phyloP scores from a whole-genome alignment of 75 land plant genomes.

The Sequoiadendron giganteum region DNA sequence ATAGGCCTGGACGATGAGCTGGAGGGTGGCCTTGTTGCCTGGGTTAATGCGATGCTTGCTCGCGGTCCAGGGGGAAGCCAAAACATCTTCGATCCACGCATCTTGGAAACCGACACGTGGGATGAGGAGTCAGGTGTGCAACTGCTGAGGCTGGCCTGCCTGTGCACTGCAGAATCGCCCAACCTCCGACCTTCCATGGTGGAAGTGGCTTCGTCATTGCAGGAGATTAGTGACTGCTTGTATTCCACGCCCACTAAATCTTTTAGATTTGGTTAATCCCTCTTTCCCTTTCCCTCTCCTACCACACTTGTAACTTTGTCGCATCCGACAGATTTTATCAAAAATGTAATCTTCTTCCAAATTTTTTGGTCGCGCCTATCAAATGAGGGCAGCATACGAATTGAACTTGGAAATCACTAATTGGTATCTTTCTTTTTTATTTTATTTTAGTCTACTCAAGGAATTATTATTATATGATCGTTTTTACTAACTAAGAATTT shows the following conservation, averaged over 20 bases:
- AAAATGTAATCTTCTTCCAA: too few relatives aligned
- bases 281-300: too few relatives aligned
- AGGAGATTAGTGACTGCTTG: neutral
- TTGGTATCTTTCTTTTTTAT: too few relatives aligned
- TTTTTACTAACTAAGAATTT: too few relatives aligned
- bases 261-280: too few relatives aligned
- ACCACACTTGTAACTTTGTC: too few relatives aligned
- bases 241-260: neutral
- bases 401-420: too few relatives aligned
- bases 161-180: neutral
- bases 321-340: too few relatives aligned
- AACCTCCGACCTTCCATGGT: neutral
- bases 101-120: neutral
- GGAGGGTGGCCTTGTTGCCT: conserved; percentile 56
- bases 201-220: neutral
- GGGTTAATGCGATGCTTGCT: conserved; percentile 48
- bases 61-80: conserved; percentile 6
- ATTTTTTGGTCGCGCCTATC: too few relatives aligned
- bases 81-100: neutral
- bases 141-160: neutral
- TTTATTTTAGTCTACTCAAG: too few relatives aligned
- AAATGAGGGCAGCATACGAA: too few relatives aligned
- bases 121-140: neutral
- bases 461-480: too few relatives aligned
- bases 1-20: conserved; percentile 27